Conservation (phyloP, 257 asterid species). For the Solanum rostratum region DNA sequence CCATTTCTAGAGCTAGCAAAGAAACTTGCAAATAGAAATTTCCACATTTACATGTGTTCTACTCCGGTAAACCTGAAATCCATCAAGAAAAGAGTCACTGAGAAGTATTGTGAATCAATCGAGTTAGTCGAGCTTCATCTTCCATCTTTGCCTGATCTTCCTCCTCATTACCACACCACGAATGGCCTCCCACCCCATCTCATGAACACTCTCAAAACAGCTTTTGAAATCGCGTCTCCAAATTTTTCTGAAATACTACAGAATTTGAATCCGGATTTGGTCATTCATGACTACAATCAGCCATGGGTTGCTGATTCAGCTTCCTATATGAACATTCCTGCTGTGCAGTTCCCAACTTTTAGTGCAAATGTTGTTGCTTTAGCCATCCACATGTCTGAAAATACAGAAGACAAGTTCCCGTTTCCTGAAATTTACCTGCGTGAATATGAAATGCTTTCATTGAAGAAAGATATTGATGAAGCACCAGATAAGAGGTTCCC, state of each 20-base stretch:
- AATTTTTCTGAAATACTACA: constrained; percentile 8
- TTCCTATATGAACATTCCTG: constrained; percentile 6
- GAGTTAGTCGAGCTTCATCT: constrained; percentile 24
- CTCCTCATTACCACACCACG: constrained; percentile 34
- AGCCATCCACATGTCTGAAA: constrained; percentile 10
- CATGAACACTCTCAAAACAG: constrained; percentile 23
- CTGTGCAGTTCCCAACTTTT: constrained; percentile 29
- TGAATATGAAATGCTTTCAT: not conserved
- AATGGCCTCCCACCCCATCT: constrained; percentile 43
- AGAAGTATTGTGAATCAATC: constrained; percentile 10
- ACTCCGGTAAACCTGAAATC: constrained; percentile 30
- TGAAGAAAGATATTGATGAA: not conserved
- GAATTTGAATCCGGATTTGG: constrained; percentile 14
- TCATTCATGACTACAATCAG: constrained; percentile 34
- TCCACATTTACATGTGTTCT: constrained; percentile 32
- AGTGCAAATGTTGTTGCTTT: constrained; percentile 22
- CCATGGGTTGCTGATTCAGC: constrained; percentile 37
- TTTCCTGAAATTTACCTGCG: constrained; percentile 8
- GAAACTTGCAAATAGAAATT: constrained; percentile 15
- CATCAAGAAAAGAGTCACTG: constrained; percentile 14
- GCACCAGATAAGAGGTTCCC: not conserved
- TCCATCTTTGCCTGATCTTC: constrained; percentile 17
- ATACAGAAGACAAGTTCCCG: not conserved
- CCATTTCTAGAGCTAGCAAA: constrained; percentile 24
- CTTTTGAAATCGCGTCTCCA: constrained; percentile 18